Conservation (phyloP, 495 filamentous ascomycete species). For the Neurospora sp. region DNA sequence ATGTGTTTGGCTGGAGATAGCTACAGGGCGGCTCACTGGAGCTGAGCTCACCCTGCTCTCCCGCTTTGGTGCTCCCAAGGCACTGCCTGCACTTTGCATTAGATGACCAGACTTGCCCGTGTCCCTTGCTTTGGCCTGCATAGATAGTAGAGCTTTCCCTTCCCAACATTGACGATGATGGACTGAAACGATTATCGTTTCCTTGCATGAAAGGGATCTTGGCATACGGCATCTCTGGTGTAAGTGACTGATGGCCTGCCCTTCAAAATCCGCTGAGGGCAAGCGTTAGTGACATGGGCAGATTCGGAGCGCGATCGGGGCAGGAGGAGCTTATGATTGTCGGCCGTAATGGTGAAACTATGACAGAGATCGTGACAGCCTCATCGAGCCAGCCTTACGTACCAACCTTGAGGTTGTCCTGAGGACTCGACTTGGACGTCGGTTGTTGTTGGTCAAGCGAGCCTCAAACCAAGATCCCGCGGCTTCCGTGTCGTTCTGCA, state of each 20-base stretch:
- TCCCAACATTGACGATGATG: neutral
- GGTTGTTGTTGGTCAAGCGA: neutral
- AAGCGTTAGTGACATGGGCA: neutral
- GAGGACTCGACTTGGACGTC: neutral
- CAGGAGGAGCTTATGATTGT: neutral
- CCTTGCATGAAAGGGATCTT: neutral
- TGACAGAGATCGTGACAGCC: neutral
- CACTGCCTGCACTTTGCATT: neutral
- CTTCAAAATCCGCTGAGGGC: neutral
- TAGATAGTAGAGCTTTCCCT: neutral
- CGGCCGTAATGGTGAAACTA: neutral
- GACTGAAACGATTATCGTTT: neutral
- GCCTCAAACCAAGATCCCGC: neutral
- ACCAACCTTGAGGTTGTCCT: neutral
- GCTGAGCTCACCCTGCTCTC: neutral
- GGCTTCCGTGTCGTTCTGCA: neutral
- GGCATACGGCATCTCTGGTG: neutral
- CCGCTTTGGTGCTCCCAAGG: neutral
- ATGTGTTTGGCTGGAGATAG: neutral
- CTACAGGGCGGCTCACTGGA: neutral
- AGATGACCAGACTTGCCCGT: neutral
- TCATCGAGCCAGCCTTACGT: neutral
- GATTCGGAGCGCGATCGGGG: neutral
- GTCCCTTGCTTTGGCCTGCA: neutral
- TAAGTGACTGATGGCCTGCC: neutral